Percentiles rank a stretch among this genome's conserved stretches.
Conservation (phyloP, 108 stramenopile species). For the Aurantiochytrium sp. region DNA sequence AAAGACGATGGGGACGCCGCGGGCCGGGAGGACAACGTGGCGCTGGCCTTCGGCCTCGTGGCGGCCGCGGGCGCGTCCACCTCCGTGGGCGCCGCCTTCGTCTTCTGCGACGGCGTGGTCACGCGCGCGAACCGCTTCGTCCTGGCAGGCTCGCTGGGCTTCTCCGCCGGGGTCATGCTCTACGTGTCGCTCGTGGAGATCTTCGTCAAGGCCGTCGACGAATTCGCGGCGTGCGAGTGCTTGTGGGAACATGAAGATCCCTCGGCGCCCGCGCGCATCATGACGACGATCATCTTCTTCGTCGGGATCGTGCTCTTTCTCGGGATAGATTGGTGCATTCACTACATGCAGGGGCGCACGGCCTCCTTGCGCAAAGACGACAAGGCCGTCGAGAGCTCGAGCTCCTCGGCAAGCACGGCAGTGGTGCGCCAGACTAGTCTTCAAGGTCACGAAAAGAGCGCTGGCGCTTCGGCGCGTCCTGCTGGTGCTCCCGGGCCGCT, state of each 20-base stretch:
- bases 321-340: conserved; percentile 37
- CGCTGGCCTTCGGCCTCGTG: conserved; percentile 53
- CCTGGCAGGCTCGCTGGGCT: conserved; percentile 67
- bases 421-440: too few relatives aligned
- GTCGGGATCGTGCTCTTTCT: conserved; percentile 49
- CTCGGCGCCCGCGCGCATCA: conserved; percentile 45
- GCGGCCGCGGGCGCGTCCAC: conserved; percentile 57
- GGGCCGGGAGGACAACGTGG: conserved; percentile 31
- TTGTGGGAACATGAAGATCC: conserved; percentile 43
- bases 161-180: conserved; percentile 79
- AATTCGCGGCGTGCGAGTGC: conserved; percentile 39
- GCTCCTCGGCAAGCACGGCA: background rate
- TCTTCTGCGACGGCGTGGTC: conserved; percentile 65
- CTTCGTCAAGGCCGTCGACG: conserved; percentile 57
- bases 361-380: background rate
- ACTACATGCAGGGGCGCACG: background rate
- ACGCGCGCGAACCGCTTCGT: conserved; percentile 57
- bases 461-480: too few relatives aligned
- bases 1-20: too few relatives aligned
- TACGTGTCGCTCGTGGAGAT: conserved; percentile 82
- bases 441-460: too few relatives aligned
- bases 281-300: conserved; percentile 65
- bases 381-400: background rate
- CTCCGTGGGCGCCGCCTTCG: conserved; percentile 67
- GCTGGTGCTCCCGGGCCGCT: too few relatives aligned